Conservation (phyloP, 2,329 filamentous ascomycete genomes). For the Ophiocordyceps robertsii region DNA sequence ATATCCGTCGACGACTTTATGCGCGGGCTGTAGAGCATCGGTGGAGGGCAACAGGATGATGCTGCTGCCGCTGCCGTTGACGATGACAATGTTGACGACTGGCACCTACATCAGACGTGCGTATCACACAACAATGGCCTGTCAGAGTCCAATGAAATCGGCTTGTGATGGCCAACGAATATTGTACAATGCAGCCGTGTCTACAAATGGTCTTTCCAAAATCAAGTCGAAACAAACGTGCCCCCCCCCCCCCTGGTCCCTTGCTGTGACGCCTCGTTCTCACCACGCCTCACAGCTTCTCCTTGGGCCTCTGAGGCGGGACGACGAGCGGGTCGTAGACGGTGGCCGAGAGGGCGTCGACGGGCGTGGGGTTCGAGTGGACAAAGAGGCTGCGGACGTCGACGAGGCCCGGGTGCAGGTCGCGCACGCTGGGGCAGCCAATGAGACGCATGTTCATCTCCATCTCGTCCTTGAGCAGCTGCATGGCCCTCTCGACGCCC, state of each 20-base stretch:
- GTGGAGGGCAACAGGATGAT: not conserved
- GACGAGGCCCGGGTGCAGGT: conserved; percentile 69
- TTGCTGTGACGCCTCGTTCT: too few relatives aligned
- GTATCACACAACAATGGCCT: too few relatives aligned
- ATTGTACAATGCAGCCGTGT: too few relatives aligned
- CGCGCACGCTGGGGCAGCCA: conserved; percentile 58
- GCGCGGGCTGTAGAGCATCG: conserved; percentile 37
- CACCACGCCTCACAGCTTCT: conserved; percentile 30
- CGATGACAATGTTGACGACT: not conserved
- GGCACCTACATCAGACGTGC: too few relatives aligned
- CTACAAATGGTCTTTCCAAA: too few relatives aligned
- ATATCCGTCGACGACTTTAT: conserved; percentile 71
- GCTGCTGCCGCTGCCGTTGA: not conserved
- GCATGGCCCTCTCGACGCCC: conserved; percentile 86
- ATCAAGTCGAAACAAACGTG: too few relatives aligned
- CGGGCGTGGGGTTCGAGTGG: conserved; percentile 35
- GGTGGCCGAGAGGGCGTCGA: conserved; percentile 31
- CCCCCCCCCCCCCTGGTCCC: too few relatives aligned
- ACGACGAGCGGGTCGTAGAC: conserved; percentile 41
- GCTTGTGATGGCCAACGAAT: too few relatives aligned
- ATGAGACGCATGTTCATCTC: conserved; percentile 98
- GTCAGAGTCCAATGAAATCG: not conserved
- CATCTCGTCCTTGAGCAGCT: conserved; percentile 87
- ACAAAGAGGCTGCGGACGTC: conserved; percentile 57
- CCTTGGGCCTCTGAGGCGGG: conserved; percentile 36